Conservation (phyloP, 2,329 filamentous ascomycete genomes). For the Aspergillus vadensis region DNA sequence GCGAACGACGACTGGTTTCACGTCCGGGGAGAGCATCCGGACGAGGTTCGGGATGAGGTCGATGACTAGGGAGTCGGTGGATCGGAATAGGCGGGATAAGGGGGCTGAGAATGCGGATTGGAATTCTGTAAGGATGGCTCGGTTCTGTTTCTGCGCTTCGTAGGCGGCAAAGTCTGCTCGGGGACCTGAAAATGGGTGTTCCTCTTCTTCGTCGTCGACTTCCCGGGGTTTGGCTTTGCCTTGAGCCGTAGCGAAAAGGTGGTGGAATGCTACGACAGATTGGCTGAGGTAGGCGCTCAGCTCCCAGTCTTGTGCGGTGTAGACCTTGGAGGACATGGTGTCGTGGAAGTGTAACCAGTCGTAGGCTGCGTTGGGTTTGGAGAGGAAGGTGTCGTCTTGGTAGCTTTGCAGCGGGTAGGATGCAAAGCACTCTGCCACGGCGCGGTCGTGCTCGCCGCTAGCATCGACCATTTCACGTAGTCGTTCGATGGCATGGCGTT, state of each 20-base stretch:
- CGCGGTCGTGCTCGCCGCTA: constrained; percentile 63
- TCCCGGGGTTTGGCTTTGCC: constrained; percentile 46
- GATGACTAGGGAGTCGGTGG: constrained; percentile 71
- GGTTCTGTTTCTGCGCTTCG: constrained; percentile 79
- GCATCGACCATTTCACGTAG: constrained; percentile 65
- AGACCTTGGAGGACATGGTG: constrained; percentile 74
- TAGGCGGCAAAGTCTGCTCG: constrained; percentile 78
- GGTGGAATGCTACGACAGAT: constrained; percentile 84
- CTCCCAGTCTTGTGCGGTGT: constrained; percentile 89
- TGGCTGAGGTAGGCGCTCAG: constrained; percentile 83
- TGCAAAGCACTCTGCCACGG: constrained; percentile 73
- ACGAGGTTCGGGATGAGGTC: constrained; percentile 85
- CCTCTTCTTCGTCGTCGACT: constrained; percentile 52
- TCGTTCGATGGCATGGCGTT: constrained; percentile 60
- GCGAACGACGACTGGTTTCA: constrained; percentile 87
- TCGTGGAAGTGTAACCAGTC: constrained; percentile 98
- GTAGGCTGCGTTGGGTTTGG: constrained; percentile 82
- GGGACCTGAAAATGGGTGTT: constrained; percentile 76
- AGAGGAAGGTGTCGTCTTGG: constrained; percentile 88
- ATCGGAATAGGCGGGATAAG: constrained; percentile 76
- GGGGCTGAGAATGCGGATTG: constrained; percentile 72
- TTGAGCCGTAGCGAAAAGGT: constrained; percentile 78
- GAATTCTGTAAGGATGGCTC: constrained; percentile 70
- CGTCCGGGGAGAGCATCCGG: constrained; percentile 80
- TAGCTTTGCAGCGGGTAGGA: constrained; percentile 84